Base-by-base conservation (phyloP, 768 basidiomycete genomes). In the Suillus subluteus region DNA sequence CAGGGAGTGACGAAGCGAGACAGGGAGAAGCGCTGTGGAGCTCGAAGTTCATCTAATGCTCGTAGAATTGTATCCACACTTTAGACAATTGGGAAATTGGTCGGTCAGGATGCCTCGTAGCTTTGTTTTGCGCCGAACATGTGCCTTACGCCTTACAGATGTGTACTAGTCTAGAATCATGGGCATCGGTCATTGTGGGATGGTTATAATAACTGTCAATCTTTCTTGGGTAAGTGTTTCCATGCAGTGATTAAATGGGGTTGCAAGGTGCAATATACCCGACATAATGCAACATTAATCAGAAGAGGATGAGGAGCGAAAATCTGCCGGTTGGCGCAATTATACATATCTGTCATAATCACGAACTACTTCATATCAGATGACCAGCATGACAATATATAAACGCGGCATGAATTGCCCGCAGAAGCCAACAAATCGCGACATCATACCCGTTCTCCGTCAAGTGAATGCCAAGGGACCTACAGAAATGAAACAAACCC, bases 1-100 rank as follows among this genome's bases (percentile, higher is more conserved):
- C 73, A 61, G 84, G 83, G 69, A 82, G 80, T 68, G 82, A 84
- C 41, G 81, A 85, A 75, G 84, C 83, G 12, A 78, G 86, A 66
- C 79, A 83, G 66, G 79, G 80, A 58, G 85, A 86, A 68, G 85
- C 84, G 8, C 70, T 84, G 70, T 84, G 84, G 81, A 86, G 84
- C 71, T 85, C 84, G 18, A 84, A 82, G 72, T 81, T 85, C 70
- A 82, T 86, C 50, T 84, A 70, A 79, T 37, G 38, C 37, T 38
- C 32, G 8, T 8, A 3, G 38, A 40, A 16, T 16, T 26, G 2
- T 41, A 32, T 55, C 35, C 18, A 11, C 18, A 59, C 38, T 41
- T 26, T 30, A 61, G 40, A 61, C 40, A 21, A 30, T 32, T 0
- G 6, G 26, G 12, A 23, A 40, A 38, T 18, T 43, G 11, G 23